phyloP scores from a whole-genome alignment of 805 yeast species.

The Candida coleopterorum region DNA sequence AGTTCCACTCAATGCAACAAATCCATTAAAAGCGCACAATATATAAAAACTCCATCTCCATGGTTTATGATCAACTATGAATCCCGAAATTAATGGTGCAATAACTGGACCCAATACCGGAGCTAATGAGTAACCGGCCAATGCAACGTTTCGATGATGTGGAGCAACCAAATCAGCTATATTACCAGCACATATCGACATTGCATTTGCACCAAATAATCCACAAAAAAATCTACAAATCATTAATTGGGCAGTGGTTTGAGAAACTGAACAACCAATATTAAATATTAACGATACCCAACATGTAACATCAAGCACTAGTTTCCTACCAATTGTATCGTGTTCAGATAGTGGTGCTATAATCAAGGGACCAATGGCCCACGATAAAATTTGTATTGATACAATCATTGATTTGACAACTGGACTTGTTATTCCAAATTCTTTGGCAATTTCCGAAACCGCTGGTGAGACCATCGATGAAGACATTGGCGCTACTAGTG shows the following conservation, averaged over 20 bases:
- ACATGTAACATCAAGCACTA: slow-evolving; percentile 27
- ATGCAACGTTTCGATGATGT: slow-evolving; percentile 25
- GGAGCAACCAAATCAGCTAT: slow-evolving; percentile 35
- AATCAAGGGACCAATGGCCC: slow-evolving; percentile 37
- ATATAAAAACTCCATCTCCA: slow-evolving; percentile 39
- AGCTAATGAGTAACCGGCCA: slow-evolving; percentile 34
- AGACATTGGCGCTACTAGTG: slow-evolving; percentile 37
- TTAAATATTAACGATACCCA: slow-evolving; percentile 33
- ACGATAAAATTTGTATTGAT: slow-evolving; percentile 34
- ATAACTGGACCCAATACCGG: slow-evolving; percentile 36
- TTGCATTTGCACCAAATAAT: slow-evolving; percentile 33
- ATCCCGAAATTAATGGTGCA: slow-evolving; percentile 35
- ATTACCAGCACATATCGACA: slow-evolving; percentile 37
- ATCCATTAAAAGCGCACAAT: slow-evolving; percentile 30
- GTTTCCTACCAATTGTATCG: slow-evolving; percentile 31
- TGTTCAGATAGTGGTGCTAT: slow-evolving; percentile 37
- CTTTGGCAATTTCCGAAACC: slow-evolving; percentile 21
- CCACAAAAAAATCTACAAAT: slow-evolving; percentile 33
- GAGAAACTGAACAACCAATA: slow-evolving; percentile 32
- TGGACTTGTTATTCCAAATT: slow-evolving; percentile 22
- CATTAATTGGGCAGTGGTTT: slow-evolving; percentile 28
- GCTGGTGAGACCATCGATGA: slow-evolving; percentile 39
- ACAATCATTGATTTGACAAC: slow-evolving; percentile 28
- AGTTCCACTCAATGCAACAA: slow-evolving; percentile 27
- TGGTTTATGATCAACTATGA: slow-evolving; percentile 23